Base-by-base conservation (phyloP, 2,329 filamentous ascomycete species). In the Huntiella omanensis region DNA sequence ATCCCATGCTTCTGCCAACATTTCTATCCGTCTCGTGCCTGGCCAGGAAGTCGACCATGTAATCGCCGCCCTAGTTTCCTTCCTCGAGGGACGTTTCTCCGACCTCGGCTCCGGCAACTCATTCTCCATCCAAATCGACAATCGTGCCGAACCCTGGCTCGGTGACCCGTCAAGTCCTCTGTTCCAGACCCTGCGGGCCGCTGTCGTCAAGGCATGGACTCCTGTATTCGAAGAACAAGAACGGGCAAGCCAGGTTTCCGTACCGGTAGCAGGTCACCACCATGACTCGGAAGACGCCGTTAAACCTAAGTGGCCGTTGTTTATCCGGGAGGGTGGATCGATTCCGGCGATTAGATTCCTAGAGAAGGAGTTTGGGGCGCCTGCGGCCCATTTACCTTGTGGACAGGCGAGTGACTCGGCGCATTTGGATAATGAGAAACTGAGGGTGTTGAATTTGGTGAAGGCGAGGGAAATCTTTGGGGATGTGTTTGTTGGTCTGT, bases 101-200 rank as follows among this genome's bases (percentile, higher is more conserved):
- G 62, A 70, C 12, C 75, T 96, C 1, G 77, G 79, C 28, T 88
- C 84, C 1, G 79, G 83, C 51, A 98, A 98, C 56, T 71, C 69
- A 4, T 68, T 98, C 33, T 80, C 70, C 1, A 74, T 98, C 35
- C 79, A 77, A 28, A 87, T 98, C 53, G 86, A 94, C 53, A 91
- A 95, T 57, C 80, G 83, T 61, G 88, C 91, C 0, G 91, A 98
- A 57, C 86, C 91, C 0, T 98, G 91, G 91, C 74, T 98, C 0
- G 88, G 91, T 11, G 85, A 95, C 55, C 86, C 85, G 3, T 77
- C 77, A 42, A 95, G 93, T 54, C 77, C 86, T 53, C 87, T 96
- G 49, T 98, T 95, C 62, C 75, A 80, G 51, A 92, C 85, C 0
- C 71, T 98, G 0, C 86, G 93, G 54, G 71, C 78, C 49, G 91